phyloP scores from a whole-genome alignment of 2,329 filamentous ascomycete species.

The Xylaria hypoxylon region DNA sequence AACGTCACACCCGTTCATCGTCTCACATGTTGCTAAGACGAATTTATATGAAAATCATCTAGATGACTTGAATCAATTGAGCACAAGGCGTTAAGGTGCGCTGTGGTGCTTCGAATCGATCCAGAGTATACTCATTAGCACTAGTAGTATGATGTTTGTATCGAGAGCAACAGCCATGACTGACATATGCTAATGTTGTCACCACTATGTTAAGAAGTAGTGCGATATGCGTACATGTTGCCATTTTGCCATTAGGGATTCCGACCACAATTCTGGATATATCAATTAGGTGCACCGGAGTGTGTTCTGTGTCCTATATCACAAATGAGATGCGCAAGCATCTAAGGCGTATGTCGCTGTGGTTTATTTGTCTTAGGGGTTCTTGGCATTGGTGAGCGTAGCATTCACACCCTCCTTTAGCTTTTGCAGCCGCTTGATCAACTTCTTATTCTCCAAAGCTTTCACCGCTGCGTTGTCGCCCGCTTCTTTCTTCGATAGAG shows the following conservation, averaged over 20 bases:
- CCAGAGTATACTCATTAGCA: not conserved
- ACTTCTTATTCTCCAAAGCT: slow-evolving; percentile 74
- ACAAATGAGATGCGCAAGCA: not conserved
- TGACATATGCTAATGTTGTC: not conserved
- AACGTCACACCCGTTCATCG: too few relatives aligned
- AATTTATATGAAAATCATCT: not conserved
- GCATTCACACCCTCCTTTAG: slow-evolving; percentile 60
- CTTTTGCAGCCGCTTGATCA: slow-evolving; percentile 63
- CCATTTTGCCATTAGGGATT: not conserved
- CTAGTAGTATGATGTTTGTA: not conserved
- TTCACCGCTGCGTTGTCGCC: slow-evolving; percentile 72
- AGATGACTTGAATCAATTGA: not conserved
- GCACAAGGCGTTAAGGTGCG: not conserved
- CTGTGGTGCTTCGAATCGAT: not conserved
- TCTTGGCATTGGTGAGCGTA: slow-evolving; percentile 5
- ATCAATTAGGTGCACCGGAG: not conserved
- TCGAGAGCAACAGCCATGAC: not conserved
- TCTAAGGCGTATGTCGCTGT: not conserved
- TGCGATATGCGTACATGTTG: not conserved
- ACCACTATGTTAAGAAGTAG: not conserved
- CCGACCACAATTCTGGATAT: not conserved
- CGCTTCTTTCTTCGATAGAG: slow-evolving; percentile 75
- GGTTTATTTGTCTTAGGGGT: not conserved
- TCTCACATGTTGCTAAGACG: not conserved
- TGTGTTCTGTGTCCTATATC: not conserved